Conservation (phyloP, 371 early-diverging fungal species). For the Rhizopus microsporus region DNA sequence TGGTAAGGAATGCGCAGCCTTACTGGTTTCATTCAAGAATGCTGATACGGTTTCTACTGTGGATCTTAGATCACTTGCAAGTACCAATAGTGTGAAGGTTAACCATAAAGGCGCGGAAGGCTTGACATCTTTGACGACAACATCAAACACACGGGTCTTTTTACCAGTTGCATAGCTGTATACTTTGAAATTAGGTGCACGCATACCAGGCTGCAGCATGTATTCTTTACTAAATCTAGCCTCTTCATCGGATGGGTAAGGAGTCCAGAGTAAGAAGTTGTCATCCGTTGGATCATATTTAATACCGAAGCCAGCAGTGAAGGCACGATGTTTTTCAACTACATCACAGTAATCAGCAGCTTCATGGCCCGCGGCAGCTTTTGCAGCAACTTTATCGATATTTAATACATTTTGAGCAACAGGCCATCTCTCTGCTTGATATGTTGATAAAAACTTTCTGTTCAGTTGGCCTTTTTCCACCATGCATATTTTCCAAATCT, state of each 20-base stretch:
- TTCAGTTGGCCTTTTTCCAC: conserved; percentile 35
- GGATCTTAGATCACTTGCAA: conserved; percentile 32
- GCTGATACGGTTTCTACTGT: conserved; percentile 15
- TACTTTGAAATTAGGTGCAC: conserved; percentile 48
- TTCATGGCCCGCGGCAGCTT: conserved; percentile 38
- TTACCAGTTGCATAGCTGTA: conserved; percentile 30
- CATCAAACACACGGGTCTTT: conserved; percentile 39
- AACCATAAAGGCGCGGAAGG: conserved; percentile 23
- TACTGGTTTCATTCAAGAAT: conserved; percentile 19
- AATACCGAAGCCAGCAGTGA: conserved; percentile 49
- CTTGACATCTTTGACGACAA: conserved; percentile 6
- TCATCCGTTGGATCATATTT: conserved; percentile 22
- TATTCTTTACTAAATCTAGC: not conserved
- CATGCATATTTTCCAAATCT: conserved; percentile 47
- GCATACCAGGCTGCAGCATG: conserved; percentile 33
- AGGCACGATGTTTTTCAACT: conserved; percentile 35
- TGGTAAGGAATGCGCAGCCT: conserved; percentile 8
- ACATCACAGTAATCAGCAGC: conserved; percentile 36
- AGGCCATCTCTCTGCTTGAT: conserved; percentile 36
- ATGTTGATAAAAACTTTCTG: conserved; percentile 28
- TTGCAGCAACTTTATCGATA: conserved; percentile 43
- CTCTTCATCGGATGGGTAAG: not conserved
- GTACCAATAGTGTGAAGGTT: conserved; percentile 32
- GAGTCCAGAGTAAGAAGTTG: conserved; percentile 10
- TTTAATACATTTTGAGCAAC: conserved; percentile 41